Percentiles rank a stretch among this genome's conserved stretches.
Evolutionary conservation across 1,284 basidiomycete genomes (phyloP).

Genomic region (Tilletia caries): DNA sequence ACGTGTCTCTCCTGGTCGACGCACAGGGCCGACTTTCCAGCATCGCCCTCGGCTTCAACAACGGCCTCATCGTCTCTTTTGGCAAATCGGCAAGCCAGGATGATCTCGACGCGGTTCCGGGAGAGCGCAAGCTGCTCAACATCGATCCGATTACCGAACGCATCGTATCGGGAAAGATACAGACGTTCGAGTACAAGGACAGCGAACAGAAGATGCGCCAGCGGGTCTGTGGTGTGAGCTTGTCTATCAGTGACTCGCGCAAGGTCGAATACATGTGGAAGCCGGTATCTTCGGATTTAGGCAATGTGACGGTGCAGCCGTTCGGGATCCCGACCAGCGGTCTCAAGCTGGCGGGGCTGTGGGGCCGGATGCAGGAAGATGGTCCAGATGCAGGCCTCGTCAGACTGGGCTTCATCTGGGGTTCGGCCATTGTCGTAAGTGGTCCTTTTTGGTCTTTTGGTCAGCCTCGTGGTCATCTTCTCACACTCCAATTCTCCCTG

Average conservation of each 20-base stretch:
- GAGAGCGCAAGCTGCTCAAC: background rate
- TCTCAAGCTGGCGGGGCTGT: background rate
- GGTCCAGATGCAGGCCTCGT: background rate
- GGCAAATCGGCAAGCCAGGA: background rate
- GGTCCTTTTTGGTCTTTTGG: background rate
- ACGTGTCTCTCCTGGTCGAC: background rate
- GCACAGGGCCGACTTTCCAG: background rate
- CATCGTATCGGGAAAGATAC: background rate
- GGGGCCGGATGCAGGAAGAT: background rate
- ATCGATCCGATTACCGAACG: background rate
- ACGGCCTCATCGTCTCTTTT: background rate
- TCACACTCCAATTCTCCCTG: no score
- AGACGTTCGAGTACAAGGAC: background rate
- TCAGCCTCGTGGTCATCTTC: background rate
- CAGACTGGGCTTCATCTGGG: background rate
- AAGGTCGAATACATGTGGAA: background rate
- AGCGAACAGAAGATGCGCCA: background rate
- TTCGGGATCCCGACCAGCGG: background rate
- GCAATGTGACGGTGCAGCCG: background rate
- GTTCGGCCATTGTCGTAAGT: background rate
- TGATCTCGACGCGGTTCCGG: background rate
- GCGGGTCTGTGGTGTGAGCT: background rate
- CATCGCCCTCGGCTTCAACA: background rate
- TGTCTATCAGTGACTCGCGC: background rate
- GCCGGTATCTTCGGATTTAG: background rate